Evolutionary conservation across 2,329 filamentous ascomycete species (phyloP).

Genomic region (Trichoderma oligosporum): DNA sequence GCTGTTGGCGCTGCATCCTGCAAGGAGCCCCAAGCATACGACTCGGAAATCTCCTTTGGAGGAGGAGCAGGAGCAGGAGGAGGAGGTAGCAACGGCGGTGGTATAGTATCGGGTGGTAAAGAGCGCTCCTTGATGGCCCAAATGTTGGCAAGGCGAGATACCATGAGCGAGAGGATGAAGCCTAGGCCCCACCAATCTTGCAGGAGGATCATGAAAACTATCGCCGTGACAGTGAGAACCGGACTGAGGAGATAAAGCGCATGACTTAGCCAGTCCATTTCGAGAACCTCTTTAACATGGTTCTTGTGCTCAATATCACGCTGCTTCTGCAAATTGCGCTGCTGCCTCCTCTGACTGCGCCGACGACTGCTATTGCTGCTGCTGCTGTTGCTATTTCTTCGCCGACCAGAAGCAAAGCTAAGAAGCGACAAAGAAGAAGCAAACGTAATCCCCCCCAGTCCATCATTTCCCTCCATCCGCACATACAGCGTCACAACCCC

Average conservation of each 20-base stretch:
- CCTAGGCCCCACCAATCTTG: constrained; percentile 51
- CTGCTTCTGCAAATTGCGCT: constrained; percentile 3
- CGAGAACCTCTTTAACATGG: constrained; percentile 17
- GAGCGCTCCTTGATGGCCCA: constrained; percentile 53
- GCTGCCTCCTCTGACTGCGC: constrained; percentile 1
- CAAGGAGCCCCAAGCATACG: not conserved
- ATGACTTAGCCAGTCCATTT: constrained; percentile 47
- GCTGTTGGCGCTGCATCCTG: not conserved
- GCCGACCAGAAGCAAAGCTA: not conserved
- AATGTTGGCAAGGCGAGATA: constrained; percentile 54
- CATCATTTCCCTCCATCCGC: constrained; percentile 24
- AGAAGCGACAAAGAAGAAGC: constrained; percentile 1
- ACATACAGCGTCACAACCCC: constrained; percentile 31
- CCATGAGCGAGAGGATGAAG: constrained; percentile 47
- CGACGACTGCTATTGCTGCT: not conserved
- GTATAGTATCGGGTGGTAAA: not conserved
- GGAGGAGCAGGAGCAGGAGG: not conserved
- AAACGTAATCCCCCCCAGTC: not conserved
- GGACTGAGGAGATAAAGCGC: constrained; percentile 47
- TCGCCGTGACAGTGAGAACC: constrained; percentile 42
- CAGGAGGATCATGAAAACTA: constrained; percentile 45
- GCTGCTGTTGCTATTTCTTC: too few species aligned
- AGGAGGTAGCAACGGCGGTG: not conserved
- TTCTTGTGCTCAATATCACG: constrained; percentile 6
- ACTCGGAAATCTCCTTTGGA: not conserved